These are phyloP conservation scores for Aureoboletus auriporus DNA, from an alignment of 768 basidiomycete genomes.

Conservation along the genomic window DNA sequence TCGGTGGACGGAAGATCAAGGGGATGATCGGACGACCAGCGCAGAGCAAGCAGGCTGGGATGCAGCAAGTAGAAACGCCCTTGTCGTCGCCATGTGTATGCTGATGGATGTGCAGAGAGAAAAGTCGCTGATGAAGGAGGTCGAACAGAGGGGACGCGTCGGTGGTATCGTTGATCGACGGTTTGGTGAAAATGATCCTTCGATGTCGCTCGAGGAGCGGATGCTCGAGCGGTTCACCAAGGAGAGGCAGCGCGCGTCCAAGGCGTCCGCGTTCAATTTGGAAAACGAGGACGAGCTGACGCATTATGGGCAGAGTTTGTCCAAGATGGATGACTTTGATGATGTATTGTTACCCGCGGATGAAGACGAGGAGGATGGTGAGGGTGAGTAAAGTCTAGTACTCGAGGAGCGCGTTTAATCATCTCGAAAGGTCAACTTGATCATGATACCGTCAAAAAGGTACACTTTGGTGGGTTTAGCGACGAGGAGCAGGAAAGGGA, in stretches of 20 bases:
- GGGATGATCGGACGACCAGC: conserved; percentile 82
- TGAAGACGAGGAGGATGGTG: conserved; percentile 56
- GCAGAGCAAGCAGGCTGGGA: conserved; percentile 83
- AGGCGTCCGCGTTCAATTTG: conserved; percentile 78
- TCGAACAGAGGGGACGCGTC: conserved; percentile 71
- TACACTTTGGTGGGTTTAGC: conserved; percentile 86
- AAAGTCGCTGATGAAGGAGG: conserved; percentile 85
- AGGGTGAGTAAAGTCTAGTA: conserved; percentile 29
- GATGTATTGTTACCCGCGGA: conserved; percentile 51
- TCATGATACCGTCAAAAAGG: conserved; percentile 56
- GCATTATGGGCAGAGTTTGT: conserved; percentile 86
- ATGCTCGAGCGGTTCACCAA: conserved; percentile 95
- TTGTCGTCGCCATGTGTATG: not conserved
- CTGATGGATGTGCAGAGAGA: conserved; percentile 54
- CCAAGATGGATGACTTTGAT: conserved; percentile 82
- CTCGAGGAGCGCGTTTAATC: not conserved
- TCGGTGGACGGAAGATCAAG: conserved; percentile 83
- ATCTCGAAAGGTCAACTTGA: conserved; percentile 58
- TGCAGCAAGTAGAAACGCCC: conserved; percentile 68
- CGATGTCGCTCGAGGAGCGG: conserved; percentile 91
- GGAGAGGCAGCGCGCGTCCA: conserved; percentile 78
- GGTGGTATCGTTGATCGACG: conserved; percentile 92
- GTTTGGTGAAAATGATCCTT: conserved; percentile 93
- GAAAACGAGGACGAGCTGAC: conserved; percentile 91
- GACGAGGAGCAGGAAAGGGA: conserved; percentile 57